These are phyloP conservation scores for Pochonia chlamydosporia DNA, from an alignment of 2,329 filamentous ascomycete genomes.

Conservation along the genomic window DNA sequence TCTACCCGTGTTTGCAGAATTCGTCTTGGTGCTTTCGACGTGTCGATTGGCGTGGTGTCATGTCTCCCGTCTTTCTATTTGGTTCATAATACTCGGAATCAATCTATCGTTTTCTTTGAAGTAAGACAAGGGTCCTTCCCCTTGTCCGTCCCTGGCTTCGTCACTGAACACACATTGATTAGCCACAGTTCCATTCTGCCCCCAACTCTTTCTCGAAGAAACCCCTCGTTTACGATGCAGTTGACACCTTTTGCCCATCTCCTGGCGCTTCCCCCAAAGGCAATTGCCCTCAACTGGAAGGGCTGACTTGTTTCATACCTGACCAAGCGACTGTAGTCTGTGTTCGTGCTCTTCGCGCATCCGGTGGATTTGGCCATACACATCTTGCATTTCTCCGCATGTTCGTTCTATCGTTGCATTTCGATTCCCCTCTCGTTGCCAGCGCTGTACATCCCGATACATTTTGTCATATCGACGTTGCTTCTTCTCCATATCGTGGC, in stretches of 20 bases:
- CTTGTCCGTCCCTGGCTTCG: background rate
- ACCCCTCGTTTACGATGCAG: slow-evolving; percentile 1
- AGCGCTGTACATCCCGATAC: slow-evolving; percentile 67
- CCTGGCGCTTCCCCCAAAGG: too few species aligned
- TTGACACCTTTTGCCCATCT: background rate
- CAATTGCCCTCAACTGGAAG: slow-evolving; percentile 5
- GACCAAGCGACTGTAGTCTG: slow-evolving; percentile 27
- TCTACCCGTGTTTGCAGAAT: too few species aligned
- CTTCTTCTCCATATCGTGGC: slow-evolving; percentile 86
- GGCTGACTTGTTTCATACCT: slow-evolving; percentile 17
- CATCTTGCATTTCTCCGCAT: slow-evolving; percentile 60
- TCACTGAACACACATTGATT: slow-evolving; percentile 13
- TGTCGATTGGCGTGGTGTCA: background rate
- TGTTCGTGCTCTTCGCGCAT: slow-evolving; percentile 36
- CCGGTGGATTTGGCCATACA: slow-evolving; percentile 53
- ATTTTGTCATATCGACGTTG: slow-evolving; percentile 69
- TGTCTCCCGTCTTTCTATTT: background rate
- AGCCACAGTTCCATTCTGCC: slow-evolving; percentile 12
- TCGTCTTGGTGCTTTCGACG: background rate
- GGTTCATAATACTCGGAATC: slow-evolving; percentile 1
- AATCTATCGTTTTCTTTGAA: slow-evolving; percentile 1
- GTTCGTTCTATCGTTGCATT: slow-evolving; percentile 68
- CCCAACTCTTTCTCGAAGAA: slow-evolving; percentile 9
- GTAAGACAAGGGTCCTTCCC: slow-evolving; percentile 12
- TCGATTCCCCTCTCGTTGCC: slow-evolving; percentile 70